Conservation (phyloP, 352 stramenopile species). For the Pythium utonaiense region DNA sequence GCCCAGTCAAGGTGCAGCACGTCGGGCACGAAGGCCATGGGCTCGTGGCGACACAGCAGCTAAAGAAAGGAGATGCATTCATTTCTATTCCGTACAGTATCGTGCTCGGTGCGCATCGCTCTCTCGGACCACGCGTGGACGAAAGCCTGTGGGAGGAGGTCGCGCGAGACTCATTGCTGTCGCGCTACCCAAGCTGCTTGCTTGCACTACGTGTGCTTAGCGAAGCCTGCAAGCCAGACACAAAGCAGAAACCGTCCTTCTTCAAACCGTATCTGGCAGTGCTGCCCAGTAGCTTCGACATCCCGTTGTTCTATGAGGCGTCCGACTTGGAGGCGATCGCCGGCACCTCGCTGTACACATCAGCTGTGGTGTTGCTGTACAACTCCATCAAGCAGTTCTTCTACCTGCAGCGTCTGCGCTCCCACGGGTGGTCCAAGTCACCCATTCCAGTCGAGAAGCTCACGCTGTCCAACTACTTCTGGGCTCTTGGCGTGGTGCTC, state of each 20-base stretch:
- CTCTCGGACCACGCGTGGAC: constrained; percentile 16
- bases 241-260: constrained; percentile 20
- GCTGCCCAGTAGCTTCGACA: constrained; percentile 37
- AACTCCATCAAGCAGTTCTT: constrained; percentile 64
- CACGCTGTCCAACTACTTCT: constrained; percentile 53
- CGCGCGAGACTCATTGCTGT: constrained; percentile 32
- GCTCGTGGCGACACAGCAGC: constrained; percentile 24
- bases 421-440: constrained; percentile 21
- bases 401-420: constrained; percentile 35
- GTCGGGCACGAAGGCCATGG: constrained; percentile 30
- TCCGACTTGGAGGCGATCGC: constrained; percentile 41
- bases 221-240: constrained; percentile 20
- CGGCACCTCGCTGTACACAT: constrained; percentile 33
- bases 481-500: constrained; percentile 49
- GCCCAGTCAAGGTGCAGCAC: constrained; percentile 21
- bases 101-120: constrained; percentile 25
- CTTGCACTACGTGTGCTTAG: constrained; percentile 40
- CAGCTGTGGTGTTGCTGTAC: constrained; percentile 45
- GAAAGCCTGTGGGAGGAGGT: constrained; percentile 25
- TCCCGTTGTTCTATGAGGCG: constrained; percentile 47
- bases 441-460: constrained; percentile 33
- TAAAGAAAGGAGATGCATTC: constrained; percentile 28
- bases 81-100: constrained; percentile 35
- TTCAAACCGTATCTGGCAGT: constrained; percentile 46
- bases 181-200: constrained; percentile 36